A percentile compares a stretch with the other conserved stretches of the same genome.
Conservation (phyloP, 805 yeast species). For the Cyberlindnera maritima region DNA sequence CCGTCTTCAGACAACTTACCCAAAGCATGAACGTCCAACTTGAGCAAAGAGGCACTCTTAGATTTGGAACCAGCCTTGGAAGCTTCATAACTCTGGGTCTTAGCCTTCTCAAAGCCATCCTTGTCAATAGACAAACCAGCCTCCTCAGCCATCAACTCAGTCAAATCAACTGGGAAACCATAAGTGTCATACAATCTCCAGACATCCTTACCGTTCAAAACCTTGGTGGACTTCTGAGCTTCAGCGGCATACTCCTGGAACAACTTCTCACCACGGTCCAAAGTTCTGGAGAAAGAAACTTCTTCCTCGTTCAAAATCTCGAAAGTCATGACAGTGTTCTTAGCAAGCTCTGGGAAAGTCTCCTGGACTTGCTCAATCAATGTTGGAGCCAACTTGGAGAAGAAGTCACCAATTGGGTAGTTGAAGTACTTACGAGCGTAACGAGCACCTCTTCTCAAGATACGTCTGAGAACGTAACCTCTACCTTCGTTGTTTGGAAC, state of each 20-base stretch:
- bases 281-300: conserved; percentile 88
- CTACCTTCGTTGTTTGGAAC: conserved; percentile 99
- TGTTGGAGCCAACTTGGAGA: conserved; percentile 89
- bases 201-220: conserved; percentile 88
- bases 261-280: conserved; percentile 96
- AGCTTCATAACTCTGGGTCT: conserved; percentile 86
- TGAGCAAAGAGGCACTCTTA: conserved; percentile 57
- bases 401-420: conserved; percentile 92
- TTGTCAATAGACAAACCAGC: conserved; percentile 91
- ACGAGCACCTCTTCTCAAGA: conserved; percentile 96
- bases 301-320: conserved; percentile 97
- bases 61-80: conserved; percentile 82
- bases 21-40: conserved; percentile 88
- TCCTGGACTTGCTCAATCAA: conserved; percentile 83
- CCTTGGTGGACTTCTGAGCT: conserved; percentile 72
- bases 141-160: conserved; percentile 98
- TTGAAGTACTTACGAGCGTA: conserved; percentile 94
- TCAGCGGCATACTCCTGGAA: conserved; percentile 89
- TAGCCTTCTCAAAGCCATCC: conserved; percentile 88
- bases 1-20: conserved; percentile 62
- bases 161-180: conserved; percentile 98
- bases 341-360: conserved; percentile 87
- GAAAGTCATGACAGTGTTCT: conserved; percentile 68
- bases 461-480: conserved; percentile 96
- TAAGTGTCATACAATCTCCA: conserved; percentile 98